These are phyloP conservation scores for Colletotrichum sp. DNA, from an alignment of 2,329 filamentous ascomycete species.

Conservation along the genomic window DNA sequence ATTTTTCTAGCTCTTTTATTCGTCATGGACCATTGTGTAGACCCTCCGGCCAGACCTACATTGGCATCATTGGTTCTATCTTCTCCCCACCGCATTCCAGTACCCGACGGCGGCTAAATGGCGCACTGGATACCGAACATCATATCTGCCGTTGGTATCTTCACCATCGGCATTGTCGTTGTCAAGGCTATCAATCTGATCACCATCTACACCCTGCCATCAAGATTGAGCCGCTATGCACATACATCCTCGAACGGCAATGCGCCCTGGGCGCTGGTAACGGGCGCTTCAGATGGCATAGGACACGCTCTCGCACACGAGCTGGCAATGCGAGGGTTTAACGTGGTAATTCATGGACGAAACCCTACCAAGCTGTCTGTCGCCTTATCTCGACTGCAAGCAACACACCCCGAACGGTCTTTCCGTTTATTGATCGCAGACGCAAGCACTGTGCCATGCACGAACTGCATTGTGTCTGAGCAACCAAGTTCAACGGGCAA, in stretches of 20 bases:
- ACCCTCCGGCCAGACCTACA: neutral
- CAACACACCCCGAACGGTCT: neutral
- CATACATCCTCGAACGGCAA: neutral
- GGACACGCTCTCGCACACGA: neutral
- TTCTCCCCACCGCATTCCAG: neutral
- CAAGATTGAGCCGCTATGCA: neutral
- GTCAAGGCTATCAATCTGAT: neutral
- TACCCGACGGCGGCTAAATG: neutral
- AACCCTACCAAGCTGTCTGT: neutral
- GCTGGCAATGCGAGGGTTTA: neutral
- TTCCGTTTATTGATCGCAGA: neutral
- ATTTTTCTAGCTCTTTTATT: neutral
- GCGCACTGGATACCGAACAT: neutral
- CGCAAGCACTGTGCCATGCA: neutral
- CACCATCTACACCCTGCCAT: neutral
- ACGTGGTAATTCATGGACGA: neutral
- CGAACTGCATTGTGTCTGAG: neutral
- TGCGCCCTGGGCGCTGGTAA: neutral
- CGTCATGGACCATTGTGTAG: accelerated
- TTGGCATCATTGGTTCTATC: neutral
- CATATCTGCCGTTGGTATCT: neutral
- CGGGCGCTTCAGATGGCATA: neutral
- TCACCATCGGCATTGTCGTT: neutral
- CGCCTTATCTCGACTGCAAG: neutral
- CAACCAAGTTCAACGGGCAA: neutral